phyloP scores from a whole-genome alignment of 495 filamentous ascomycete genomes.

The Penicillium verhagenii region DNA sequence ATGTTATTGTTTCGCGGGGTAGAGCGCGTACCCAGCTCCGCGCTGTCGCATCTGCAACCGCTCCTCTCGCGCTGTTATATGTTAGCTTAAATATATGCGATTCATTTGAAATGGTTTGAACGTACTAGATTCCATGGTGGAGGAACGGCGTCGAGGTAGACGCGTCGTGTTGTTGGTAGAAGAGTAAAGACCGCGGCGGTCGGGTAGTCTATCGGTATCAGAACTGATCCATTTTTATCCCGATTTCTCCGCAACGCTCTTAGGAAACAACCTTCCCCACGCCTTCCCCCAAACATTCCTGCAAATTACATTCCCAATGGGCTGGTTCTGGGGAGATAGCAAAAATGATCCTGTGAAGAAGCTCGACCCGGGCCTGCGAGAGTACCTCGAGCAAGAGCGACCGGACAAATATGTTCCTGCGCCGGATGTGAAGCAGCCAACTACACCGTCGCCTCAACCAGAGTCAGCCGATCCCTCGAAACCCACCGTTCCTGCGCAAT shows the following conservation, averaged over 20 bases:
- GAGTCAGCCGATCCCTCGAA: constrained; percentile 26
- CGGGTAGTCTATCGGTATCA: constrained; percentile 20
- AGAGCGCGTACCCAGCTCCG: constrained; percentile 54
- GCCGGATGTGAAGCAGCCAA: constrained; percentile 23
- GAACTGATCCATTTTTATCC: constrained; percentile 31
- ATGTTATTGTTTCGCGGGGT: constrained; percentile 31
- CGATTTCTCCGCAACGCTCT: constrained; percentile 29
- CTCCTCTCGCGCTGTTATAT: constrained; percentile 49
- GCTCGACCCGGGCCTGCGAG: constrained; percentile 79
- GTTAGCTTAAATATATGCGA: constrained; percentile 19
- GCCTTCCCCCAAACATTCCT: background rate
- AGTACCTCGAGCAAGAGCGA: constrained; percentile 81
- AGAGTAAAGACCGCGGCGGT: constrained; percentile 21
- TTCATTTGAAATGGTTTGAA: background rate
- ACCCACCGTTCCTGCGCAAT: constrained; percentile 54
- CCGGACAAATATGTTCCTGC: constrained; percentile 68
- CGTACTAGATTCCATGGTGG: constrained; percentile 46
- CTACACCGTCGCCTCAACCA: constrained; percentile 18
- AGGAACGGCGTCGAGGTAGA: constrained; percentile 37
- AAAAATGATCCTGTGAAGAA: constrained; percentile 70
- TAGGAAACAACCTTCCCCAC: constrained; percentile 3
- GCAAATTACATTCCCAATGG: constrained; percentile 35
- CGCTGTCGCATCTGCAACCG: constrained; percentile 58
- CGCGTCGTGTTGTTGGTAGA: constrained; percentile 33
- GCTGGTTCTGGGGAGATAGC: constrained; percentile 67